Evolutionary conservation across 164 flowering plant genomes (phyloP).

Genomic region (Liquidambar formosana): DNA sequence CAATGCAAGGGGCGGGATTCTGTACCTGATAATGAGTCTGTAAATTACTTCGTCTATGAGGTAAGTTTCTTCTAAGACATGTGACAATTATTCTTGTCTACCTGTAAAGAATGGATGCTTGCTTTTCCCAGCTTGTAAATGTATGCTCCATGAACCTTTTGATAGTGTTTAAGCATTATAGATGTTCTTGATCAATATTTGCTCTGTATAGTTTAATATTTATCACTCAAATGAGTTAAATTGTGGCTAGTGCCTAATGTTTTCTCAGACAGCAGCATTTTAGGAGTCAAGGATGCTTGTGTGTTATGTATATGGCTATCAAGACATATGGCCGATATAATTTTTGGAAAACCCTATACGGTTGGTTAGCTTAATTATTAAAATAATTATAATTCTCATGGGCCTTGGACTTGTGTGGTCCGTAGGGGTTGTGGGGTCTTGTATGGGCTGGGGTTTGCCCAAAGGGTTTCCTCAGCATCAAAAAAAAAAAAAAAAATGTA

Average conservation of each 20-base stretch:
- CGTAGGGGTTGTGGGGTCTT: too few relatives aligned
- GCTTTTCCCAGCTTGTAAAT: too few relatives aligned
- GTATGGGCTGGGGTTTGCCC: too few relatives aligned
- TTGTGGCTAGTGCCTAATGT: background rate
- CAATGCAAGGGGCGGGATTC: slow-evolving; percentile 84
- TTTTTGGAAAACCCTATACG: too few relatives aligned
- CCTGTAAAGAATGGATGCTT: background rate
- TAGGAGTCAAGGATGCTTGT: background rate
- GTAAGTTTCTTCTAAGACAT: slow-evolving; percentile 32
- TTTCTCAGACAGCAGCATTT: background rate
- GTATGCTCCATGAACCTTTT: background rate
- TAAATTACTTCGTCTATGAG: slow-evolving; percentile 80
- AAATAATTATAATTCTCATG: too few relatives aligned
- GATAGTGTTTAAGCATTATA: background rate
- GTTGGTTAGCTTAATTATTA: too few relatives aligned
- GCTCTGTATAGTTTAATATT: too few relatives aligned
- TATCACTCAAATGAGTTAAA: background rate
- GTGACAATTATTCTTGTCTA: background rate
- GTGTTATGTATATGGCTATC: background rate
- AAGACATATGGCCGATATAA: too few relatives aligned
- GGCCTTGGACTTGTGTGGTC: too few relatives aligned
- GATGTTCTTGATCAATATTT: background rate
- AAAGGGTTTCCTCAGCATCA: too few relatives aligned
- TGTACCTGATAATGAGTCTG: slow-evolving; percentile 84
- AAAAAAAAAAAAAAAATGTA: too few relatives aligned